phyloP scores from a whole-genome alignment of 495 filamentous ascomycete species.

The Terfezia boudieri region DNA sequence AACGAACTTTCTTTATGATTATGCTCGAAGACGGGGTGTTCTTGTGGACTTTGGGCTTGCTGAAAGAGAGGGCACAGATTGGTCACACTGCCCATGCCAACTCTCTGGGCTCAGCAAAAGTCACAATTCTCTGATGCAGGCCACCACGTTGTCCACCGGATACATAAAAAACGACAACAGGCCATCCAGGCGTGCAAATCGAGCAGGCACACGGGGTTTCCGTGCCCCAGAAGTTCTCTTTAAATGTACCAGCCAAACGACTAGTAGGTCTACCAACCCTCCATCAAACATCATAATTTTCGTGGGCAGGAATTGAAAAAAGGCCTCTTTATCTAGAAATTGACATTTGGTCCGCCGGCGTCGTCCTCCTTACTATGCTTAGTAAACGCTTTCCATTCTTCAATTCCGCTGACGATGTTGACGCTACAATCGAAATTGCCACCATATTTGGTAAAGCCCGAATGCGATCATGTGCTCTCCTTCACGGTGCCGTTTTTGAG shows the following conservation, averaged over 20 bases:
- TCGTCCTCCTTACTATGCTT: conserved; percentile 79
- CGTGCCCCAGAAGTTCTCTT: conserved; percentile 89
- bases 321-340: conserved; percentile 29
- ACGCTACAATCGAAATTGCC: conserved; percentile 90
- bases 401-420: conserved; percentile 87
- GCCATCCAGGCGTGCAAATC: conserved; percentile 73
- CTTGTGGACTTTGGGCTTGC: conserved; percentile 93
- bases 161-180: conserved; percentile 73
- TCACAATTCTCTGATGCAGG: conserved; percentile 23
- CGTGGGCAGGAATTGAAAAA: too few relatives aligned
- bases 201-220: conserved; percentile 90
- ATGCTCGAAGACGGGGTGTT: conserved; percentile 55
- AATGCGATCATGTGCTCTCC: conserved; percentile 59
- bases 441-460: conserved; percentile 72
- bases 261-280: conserved; percentile 22
- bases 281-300: neutral
- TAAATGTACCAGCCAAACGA: conserved; percentile 93
- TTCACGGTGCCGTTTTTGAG: conserved; percentile 64
- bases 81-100: conserved; percentile 48
- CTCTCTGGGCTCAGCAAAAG: conserved; percentile 22
- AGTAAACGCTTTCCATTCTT: conserved; percentile 90
- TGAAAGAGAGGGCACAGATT: conserved; percentile 53
- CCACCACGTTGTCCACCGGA: conserved; percentile 32
- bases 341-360: conserved; percentile 90
- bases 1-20: conserved; percentile 98